Evolutionary conservation across 495 filamentous ascomycete species (phyloP).

Genomic region (Aspergillus coremiiformis): DNA sequence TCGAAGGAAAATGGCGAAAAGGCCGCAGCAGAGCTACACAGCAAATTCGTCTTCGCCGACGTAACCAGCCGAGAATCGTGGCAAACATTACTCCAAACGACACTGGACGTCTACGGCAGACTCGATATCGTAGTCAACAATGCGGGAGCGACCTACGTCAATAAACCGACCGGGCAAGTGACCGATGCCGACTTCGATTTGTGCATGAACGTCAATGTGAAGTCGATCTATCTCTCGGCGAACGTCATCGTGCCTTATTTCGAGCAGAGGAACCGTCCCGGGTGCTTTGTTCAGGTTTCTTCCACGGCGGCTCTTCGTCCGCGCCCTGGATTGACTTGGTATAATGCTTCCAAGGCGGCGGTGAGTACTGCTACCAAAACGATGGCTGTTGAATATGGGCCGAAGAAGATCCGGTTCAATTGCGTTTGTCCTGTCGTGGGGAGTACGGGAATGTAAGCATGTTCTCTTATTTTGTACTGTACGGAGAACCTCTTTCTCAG

Average conservation of each 20-base stretch:
- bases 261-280: slow-evolving; percentile 41
- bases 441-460: slow-evolving; percentile 50
- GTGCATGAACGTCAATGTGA: slow-evolving; percentile 52
- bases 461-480: too few relatives aligned
- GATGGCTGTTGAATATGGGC: slow-evolving; percentile 56
- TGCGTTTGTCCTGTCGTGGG: slow-evolving; percentile 52
- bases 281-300: slow-evolving; percentile 54
- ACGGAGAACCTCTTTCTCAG: too few relatives aligned
- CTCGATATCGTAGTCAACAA: slow-evolving; percentile 38
- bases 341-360: slow-evolving; percentile 56
- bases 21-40: slow-evolving; percentile 16
- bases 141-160: slow-evolving; percentile 26
- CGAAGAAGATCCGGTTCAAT: slow-evolving; percentile 53
- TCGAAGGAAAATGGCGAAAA: slow-evolving; percentile 22
- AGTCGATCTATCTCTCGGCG: slow-evolving; percentile 48
- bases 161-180: slow-evolving; percentile 46
- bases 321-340: slow-evolving; percentile 56
- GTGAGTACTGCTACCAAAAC: slow-evolving; percentile 51
- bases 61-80: slow-evolving; percentile 22
- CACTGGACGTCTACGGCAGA: slow-evolving; percentile 21
- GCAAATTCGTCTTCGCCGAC: slow-evolving; percentile 20
- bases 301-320: slow-evolving; percentile 51
- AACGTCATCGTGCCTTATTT: slow-evolving; percentile 49
- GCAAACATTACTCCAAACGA: slow-evolving; percentile 16
- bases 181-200: slow-evolving; percentile 55